A percentile compares a stretch with the other conserved stretches of the same genome.
Evolutionary conservation across 345 rosid genomes (phyloP).

Genomic region (Citrus australasica): DNA sequence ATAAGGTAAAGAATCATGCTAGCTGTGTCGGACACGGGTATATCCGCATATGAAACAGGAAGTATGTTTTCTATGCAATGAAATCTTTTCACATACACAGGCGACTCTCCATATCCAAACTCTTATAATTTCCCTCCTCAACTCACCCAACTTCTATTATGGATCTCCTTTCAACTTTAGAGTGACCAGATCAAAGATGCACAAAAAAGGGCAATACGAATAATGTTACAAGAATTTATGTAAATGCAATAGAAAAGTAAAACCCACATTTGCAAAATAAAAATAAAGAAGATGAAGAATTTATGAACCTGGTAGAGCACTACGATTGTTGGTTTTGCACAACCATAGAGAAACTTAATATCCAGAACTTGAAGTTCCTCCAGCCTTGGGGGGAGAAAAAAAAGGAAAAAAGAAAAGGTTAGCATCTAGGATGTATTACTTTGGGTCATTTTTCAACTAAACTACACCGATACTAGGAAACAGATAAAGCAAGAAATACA

Average conservation of each 20-base stretch:
- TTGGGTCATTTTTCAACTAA: not conserved
- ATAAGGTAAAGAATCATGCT: not conserved
- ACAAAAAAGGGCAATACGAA: not conserved
- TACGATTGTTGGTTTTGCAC: slow-evolving; percentile 85
- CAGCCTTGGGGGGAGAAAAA: slow-evolving; percentile 39
- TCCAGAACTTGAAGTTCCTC: slow-evolving; percentile 96
- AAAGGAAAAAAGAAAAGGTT: slow-evolving; percentile 6
- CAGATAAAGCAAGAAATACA: not conserved
- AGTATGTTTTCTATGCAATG: not conserved
- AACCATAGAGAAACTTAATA: slow-evolving; percentile 90
- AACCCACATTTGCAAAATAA: not conserved
- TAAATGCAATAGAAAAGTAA: not conserved
- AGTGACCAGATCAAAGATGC: not conserved
- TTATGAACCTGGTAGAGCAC: slow-evolving; percentile 76
- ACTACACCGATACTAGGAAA: not conserved
- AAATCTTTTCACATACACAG: not conserved
- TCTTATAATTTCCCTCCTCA: not conserved
- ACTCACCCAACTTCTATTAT: not conserved
- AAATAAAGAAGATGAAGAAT: slow-evolving; percentile 8
- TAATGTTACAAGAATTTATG: not conserved
- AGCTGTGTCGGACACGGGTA: no score
- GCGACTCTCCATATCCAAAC: not conserved
- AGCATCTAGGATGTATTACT: slow-evolving; percentile 1
- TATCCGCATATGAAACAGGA: not conserved
- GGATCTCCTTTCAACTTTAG: not conserved